Base-by-base conservation (phyloP, 495 filamentous ascomycete species). In the Acidomyces sp. region DNA sequence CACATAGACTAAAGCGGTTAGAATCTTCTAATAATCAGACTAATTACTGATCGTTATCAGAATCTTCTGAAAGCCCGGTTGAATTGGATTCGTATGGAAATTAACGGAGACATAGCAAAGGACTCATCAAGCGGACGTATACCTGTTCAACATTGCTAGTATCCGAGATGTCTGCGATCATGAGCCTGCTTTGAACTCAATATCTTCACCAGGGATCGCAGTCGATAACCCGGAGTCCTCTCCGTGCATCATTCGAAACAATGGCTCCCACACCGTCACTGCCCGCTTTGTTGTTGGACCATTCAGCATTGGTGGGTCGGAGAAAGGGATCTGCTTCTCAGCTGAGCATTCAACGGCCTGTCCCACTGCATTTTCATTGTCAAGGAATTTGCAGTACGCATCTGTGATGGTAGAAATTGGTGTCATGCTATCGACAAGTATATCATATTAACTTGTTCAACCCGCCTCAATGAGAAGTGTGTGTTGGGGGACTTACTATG, bases 241-340 rank as follows among this genome's bases (percentile, higher is more conserved):
- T 19, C 62, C 53, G 40, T 66, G 61, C 16, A 53, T 52, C 51
- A 55, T 49, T 30, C 56, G 55, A 43, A 64, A 64, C 38, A 63
- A 46, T 4, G 63, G 62, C 39, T 65, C 62, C 55, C 60, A 66
- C 9, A 62, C 55, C 3, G 54, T 54, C 17, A 47, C 41, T 27
- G 53, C 54, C 34, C 62, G 51, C 43, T 53, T 51, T 6, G 49
- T 52, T 4, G 53, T 34, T 10, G 39, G 44, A 4, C 57, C 57
- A 36, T 62, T 59, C 36, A 47, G 34, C 17, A 58, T 42, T n/a
- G 54, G 48, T n/a, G 55, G 48, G 20, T 47, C 48, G 37, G 49
- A 47, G 29, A 57, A 42, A 40, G 54, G 42, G 41, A 55, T 42
- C 21, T 52, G 55, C 26, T 57, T 52, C n/a, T 58, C 49, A 4